Evolutionary conservation across 129 eudicot genomes (phyloP).

Genomic region (Chrysanthemum lavandulifolium): DNA sequence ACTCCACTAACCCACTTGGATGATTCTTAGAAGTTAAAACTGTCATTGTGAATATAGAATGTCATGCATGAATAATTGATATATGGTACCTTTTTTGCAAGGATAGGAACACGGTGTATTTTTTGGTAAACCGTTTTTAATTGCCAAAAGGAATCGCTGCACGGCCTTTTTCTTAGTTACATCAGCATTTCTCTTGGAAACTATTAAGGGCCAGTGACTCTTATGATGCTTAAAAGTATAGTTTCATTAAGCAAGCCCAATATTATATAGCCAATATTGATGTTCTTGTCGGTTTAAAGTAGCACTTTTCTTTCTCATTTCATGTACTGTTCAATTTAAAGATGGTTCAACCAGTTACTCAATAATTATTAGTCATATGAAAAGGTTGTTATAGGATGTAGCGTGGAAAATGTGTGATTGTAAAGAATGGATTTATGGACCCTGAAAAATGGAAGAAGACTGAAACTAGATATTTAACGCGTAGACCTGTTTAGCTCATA

Average conservation of each 20-base stretch:
- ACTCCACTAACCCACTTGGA: constrained; percentile 31
- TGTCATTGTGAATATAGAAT: constrained; percentile 12
- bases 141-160: constrained; percentile 5
- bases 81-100: not conserved
- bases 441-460: no score
- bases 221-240: not conserved
- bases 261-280: not conserved
- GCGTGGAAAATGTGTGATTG: no score
- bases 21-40: constrained; percentile 36
- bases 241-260: constrained; percentile 1
- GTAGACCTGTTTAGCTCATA: no score
- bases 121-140: not conserved
- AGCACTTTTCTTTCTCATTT: constrained; percentile 4
- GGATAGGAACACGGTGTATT: constrained; percentile 11
- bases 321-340: not conserved
- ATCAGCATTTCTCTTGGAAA: constrained; percentile 25
- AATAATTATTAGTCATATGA: no score
- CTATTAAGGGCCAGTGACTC: constrained; percentile 25
- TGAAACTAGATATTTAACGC: no score
- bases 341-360: not conserved
- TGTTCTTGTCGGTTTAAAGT: not conserved
- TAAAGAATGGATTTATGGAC: no score
- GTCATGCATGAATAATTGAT: constrained; percentile 11
- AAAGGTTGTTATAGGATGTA: no score
- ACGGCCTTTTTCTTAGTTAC: constrained; percentile 14